phyloP scores from a whole-genome alignment of 2,329 filamentous ascomycete species.

The Calonectria fujianensis region DNA sequence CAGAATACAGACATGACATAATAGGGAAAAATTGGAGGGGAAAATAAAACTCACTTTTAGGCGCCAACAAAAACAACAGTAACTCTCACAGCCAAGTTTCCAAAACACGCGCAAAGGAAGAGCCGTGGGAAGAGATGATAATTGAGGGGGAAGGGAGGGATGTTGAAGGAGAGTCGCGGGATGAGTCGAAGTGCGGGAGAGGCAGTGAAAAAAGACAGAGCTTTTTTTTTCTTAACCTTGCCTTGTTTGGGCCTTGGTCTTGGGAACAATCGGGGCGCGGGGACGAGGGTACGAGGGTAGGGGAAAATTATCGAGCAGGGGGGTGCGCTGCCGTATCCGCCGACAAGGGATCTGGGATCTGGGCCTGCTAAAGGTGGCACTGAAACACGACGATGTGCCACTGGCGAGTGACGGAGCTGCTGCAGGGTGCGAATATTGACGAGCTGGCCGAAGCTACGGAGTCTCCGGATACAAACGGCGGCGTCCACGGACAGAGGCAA shows the following conservation, averaged over 20 bases:
- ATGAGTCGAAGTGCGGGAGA: conserved; percentile 58
- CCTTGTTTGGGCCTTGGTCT: conserved; percentile 57
- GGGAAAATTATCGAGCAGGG: conserved; percentile 58
- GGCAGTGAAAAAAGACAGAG: conserved; percentile 59
- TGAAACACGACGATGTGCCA: conserved; percentile 55
- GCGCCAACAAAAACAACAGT: conserved; percentile 71
- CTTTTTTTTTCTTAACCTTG: conserved; percentile 60
- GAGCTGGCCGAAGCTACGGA: conserved; percentile 51
- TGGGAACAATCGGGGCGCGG: conserved; percentile 58
- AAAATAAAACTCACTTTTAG: conserved; percentile 69
- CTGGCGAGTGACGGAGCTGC: conserved; percentile 53
- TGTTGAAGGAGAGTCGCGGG: conserved; percentile 59
- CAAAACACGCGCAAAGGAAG: conserved; percentile 70
- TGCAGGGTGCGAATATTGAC: conserved; percentile 55
- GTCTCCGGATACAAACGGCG: conserved; percentile 51
- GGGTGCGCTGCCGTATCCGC: conserved; percentile 56
- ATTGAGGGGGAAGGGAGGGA: conserved; percentile 61
- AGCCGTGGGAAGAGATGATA: conserved; percentile 65
- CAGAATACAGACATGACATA: conserved; percentile 43
- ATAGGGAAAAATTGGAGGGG: conserved; percentile 44
- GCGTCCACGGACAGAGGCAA: conserved; percentile 30
- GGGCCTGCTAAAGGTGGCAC: conserved; percentile 55
- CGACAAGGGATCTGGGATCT: conserved; percentile 58
- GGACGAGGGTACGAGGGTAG: conserved; percentile 56
- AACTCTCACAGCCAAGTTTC: conserved; percentile 65